Evolutionary conservation across 73 alveolate genomes (phyloP), one percentile per base, ranked within the genome.

Genomic region (Paramecium caudatum): DNA sequence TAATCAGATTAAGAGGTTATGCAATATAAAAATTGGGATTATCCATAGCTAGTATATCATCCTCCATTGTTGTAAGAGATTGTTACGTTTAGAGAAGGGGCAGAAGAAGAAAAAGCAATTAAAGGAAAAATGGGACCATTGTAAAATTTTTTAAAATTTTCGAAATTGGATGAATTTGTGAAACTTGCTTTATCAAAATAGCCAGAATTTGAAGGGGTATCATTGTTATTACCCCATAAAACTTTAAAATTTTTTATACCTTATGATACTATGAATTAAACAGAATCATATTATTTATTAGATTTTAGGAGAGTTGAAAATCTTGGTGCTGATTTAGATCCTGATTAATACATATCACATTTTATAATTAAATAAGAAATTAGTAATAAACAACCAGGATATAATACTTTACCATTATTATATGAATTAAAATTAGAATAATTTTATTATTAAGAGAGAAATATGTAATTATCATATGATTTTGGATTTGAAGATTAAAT

Each of bases 1-100:
- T 25, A 86, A 41, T 86, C 85, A 63, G 93, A 86, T 86, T 43
- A 70, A 30, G 93, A 86, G 25, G 93, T 86, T n/a, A 86, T 86
- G 93, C 33, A 62, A 62, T 86, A 86, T 41, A 86, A 78, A 63
- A 78, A 86, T 86, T 86, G 93, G 93, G 93, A 86, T 62, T 43
- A 43, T 13, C 93, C 93, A 63, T 80, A 70, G 15, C 25, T 86
- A 36, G 68, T 63, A 13, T 55, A 41, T 8, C 84, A 86, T 86
- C 93, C 93, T 41, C 93, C 93, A 16, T 45, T 86, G 3, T 48
- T 62, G 12, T 70, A 86, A 63, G 36, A 61, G 23, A 30, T 70
- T 17, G 61, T 63, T 8, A 48, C 39, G 0, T 86, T 62, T 17
- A 70, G 93, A 39, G 70, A 70, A 41, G 93, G 93, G 41, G 93